These are phyloP conservation scores for Botrytis porri DNA, from an alignment of 2,329 filamentous ascomycete species.

Conservation along the genomic window DNA sequence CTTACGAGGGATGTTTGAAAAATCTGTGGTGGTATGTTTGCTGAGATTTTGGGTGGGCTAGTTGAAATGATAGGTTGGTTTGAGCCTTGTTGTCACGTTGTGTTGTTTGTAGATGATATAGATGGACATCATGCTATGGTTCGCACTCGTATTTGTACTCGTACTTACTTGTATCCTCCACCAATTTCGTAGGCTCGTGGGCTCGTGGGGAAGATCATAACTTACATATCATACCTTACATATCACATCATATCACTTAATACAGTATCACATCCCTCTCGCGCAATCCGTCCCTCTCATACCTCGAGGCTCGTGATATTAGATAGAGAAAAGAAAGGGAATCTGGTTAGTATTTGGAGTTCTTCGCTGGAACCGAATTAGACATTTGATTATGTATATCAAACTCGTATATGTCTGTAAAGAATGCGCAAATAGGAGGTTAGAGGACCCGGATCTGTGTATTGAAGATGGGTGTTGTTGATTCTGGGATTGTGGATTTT, in stretches of 20 bases:
- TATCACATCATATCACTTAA: too few species aligned
- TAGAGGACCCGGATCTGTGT: not conserved
- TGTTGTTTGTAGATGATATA: not conserved
- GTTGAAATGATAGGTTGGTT: not conserved
- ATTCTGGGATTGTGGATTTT: not conserved
- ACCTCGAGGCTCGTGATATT: not conserved
- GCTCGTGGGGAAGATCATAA: not conserved
- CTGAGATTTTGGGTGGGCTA: too few species aligned
- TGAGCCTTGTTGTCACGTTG: not conserved
- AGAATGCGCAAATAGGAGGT: not conserved
- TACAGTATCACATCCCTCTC: not conserved
- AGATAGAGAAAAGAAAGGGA: not conserved
- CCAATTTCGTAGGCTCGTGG: not conserved
- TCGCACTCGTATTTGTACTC: too few species aligned
- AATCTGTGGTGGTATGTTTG: not conserved
- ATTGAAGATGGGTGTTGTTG: not conserved
- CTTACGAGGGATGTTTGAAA: not conserved
- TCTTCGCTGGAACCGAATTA: not conserved
- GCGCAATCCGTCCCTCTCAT: not conserved
- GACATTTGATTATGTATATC: not conserved
- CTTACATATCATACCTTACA: not conserved
- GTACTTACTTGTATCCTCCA: not conserved
- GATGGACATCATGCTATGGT: too few species aligned
- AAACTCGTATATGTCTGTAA: not conserved
- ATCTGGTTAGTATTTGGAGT: not conserved